Conservation (phyloP, 768 basidiomycete genomes). For the Pisolithus albus region DNA sequence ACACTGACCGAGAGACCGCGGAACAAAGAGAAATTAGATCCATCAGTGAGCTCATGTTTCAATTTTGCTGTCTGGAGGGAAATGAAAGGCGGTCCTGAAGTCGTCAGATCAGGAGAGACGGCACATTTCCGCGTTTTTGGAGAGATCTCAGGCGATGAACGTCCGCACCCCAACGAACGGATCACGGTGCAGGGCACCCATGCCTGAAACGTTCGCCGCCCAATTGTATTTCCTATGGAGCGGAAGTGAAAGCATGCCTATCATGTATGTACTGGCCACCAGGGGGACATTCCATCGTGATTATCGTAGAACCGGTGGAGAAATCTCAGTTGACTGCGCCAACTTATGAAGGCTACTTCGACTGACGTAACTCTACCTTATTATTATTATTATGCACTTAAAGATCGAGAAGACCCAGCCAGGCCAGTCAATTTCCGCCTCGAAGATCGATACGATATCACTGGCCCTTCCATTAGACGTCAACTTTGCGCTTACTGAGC, state of each 20-base stretch:
- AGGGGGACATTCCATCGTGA: neutral
- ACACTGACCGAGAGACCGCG: neutral
- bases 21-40: conserved; percentile 1
- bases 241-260: conserved; percentile 19
- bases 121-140: conserved; percentile 23
- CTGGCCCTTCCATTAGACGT: conserved; percentile 11
- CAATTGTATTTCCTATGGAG: conserved; percentile 18
- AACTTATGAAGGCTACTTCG: too few relatives aligned
- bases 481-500: conserved; percentile 28
- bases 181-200: conserved; percentile 9
- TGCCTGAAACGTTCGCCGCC: conserved; percentile 8
- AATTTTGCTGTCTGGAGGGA: conserved; percentile 11
- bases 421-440: conserved; percentile 14
- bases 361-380: too few relatives aligned
- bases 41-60: conserved; percentile 5
- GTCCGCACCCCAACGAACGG: conserved; percentile 26
- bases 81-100: conserved; percentile 15
- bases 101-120: conserved; percentile 11
- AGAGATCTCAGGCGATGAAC: conserved; percentile 22
- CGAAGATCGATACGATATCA: conserved; percentile 2
- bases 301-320: neutral
- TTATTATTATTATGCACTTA: neutral
- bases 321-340: too few relatives aligned
- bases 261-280: too few relatives aligned
- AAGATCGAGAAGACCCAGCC: conserved; percentile 14